Evolutionary conservation across 148 eudicot genomes (phyloP).

Genomic region (Rhododendron kiyosumense): DNA sequence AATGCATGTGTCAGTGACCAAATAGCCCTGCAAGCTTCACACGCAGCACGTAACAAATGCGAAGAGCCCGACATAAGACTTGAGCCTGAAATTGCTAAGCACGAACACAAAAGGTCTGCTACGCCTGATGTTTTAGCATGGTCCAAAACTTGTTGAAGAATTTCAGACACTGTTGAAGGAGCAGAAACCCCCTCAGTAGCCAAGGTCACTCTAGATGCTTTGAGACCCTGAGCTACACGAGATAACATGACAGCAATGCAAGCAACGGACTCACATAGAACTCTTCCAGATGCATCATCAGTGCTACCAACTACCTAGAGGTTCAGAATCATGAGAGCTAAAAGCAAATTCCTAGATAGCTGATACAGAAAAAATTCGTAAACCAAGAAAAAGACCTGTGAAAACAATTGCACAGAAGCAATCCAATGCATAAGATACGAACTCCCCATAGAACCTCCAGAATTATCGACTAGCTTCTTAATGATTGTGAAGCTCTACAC

Average conservation of each 20-base stretch:
- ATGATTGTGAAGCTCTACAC: conserved; percentile 65
- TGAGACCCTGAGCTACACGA: conserved; percentile 61
- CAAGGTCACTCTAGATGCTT: conserved; percentile 38
- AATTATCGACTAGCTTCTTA: conserved; percentile 57
- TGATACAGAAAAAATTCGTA: not conserved
- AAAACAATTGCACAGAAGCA: conserved; percentile 59
- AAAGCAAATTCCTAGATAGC: conserved; percentile 9
- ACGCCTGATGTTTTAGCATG: conserved; percentile 70
- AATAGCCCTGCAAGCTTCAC: conserved; percentile 80
- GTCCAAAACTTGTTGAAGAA: conserved; percentile 62
- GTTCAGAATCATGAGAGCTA: conserved; percentile 7
- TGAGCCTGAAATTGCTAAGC: conserved; percentile 71
- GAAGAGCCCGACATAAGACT: conserved; percentile 84
- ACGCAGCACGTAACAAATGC: conserved; percentile 78
- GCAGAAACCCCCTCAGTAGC: conserved; percentile 25
- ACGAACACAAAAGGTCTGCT: conserved; percentile 52
- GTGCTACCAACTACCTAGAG: conserved; percentile 53
- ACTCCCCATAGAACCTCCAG: conserved; percentile 47
- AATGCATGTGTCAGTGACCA: conserved; percentile 76
- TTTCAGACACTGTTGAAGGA: conserved; percentile 28
- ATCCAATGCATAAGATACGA: conserved; percentile 81
- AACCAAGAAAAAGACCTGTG: conserved; percentile 52
- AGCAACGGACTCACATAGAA: conserved; percentile 68
- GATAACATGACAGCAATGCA: conserved; percentile 69
- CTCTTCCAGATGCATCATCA: conserved; percentile 70